A percentile compares a stretch with the other conserved stretches of the same genome.
Conservation (phyloP, 2,329 filamentous ascomycete genomes). For the Pseudogymnoascus sp. region DNA sequence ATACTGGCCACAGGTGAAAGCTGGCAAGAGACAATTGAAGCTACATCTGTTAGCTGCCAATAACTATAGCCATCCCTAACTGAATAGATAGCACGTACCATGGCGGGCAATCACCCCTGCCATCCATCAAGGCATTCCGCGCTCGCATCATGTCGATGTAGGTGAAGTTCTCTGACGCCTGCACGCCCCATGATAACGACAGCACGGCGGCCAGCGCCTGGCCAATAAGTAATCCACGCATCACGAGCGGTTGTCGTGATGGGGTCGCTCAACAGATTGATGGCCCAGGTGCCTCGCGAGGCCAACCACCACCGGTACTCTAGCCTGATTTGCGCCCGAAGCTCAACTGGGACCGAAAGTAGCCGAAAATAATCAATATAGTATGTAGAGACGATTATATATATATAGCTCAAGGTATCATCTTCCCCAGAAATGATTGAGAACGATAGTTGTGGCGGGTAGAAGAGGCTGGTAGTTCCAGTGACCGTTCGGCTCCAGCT, state of each 20-base stretch:
- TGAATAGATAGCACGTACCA: slow-evolving; percentile 44
- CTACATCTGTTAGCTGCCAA: slow-evolving; percentile 38
- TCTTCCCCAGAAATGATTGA: background rate
- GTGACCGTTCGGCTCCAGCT: slow-evolving; percentile 1
- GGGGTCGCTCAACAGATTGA: background rate
- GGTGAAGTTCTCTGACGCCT: slow-evolving; percentile 49
- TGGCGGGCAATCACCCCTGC: slow-evolving; percentile 71
- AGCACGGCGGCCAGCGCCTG: slow-evolving; percentile 27
- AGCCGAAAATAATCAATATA: background rate
- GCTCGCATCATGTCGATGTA: slow-evolving; percentile 54
- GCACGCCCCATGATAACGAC: slow-evolving; percentile 35
- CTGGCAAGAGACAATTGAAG: slow-evolving; percentile 96
- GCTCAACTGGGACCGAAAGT: background rate
- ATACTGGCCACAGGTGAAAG: slow-evolving; percentile 86
- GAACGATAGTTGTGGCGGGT: background rate
- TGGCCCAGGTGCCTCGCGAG: background rate
- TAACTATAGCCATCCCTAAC: background rate
- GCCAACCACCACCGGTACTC: background rate
- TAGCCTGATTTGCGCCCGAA: slow-evolving; percentile 6
- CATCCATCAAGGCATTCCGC: slow-evolving; percentile 63
- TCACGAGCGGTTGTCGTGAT: background rate
- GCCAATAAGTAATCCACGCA: slow-evolving; percentile 7
- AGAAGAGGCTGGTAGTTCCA: background rate
- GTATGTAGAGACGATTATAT: background rate
- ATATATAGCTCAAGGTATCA: background rate